Percentiles rank a stretch among this genome's conserved stretches.
These are phyloP conservation scores for Rhizopogon salebrosus DNA, from an alignment of 768 basidiomycete genomes.

Conservation along the genomic window DNA sequence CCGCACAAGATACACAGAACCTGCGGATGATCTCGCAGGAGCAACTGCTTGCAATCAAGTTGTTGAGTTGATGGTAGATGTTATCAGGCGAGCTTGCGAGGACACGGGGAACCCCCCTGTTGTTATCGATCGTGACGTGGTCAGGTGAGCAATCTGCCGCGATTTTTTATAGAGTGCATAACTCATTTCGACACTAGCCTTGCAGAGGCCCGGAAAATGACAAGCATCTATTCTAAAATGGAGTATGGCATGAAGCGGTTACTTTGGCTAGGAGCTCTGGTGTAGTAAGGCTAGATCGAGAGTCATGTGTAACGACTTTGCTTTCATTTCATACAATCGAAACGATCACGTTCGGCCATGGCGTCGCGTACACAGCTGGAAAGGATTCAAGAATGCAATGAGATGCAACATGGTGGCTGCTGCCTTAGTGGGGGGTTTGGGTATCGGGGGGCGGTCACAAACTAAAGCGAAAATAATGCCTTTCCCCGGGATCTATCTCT, in stretches of 20 bases:
- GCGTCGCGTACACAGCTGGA: neutral
- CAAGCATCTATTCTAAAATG: slow-evolving; percentile 85
- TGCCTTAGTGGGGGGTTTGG: too few species aligned
- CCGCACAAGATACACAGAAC: slow-evolving; percentile 41
- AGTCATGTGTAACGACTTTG: neutral
- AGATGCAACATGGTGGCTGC: neutral
- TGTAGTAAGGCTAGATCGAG: neutral
- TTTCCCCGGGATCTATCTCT: too few species aligned
- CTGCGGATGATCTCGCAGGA: slow-evolving; percentile 54
- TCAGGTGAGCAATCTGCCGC: slow-evolving; percentile 49
- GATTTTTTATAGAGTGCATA: neutral
- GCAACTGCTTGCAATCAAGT: slow-evolving; percentile 74
- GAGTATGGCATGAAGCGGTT: slow-evolving; percentile 90
- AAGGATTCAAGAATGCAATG: neutral
- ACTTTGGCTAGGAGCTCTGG: slow-evolving; percentile 77
- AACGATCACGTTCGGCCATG: neutral
- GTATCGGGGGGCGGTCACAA: too few species aligned
- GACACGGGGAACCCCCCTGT: slow-evolving; percentile 51
- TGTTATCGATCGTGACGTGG: slow-evolving; percentile 58
- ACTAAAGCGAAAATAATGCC: too few species aligned
- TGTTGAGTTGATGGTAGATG: slow-evolving; percentile 68
- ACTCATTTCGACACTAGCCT: slow-evolving; percentile 40
- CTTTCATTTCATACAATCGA: neutral
- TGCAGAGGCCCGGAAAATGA: slow-evolving; percentile 79
- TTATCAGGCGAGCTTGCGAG: slow-evolving; percentile 62